Percentiles rank a stretch among this genome's conserved stretches.
Conservation (phyloP, 352 stramenopile species). For the Phytophthora meadii region DNA sequence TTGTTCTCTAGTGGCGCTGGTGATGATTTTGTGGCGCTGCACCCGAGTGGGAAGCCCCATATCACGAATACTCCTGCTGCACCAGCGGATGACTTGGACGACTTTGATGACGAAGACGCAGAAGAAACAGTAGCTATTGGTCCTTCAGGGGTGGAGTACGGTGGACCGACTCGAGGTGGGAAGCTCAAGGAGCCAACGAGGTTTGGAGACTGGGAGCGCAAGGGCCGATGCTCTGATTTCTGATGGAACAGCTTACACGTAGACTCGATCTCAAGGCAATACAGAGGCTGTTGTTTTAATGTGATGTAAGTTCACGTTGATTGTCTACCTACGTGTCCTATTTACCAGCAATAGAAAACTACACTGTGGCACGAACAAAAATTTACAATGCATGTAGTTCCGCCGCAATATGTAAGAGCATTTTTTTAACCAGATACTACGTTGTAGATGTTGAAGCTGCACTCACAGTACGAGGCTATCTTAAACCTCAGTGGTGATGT, state of each 20-base stretch:
- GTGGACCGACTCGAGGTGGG: constrained; percentile 93
- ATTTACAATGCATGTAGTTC: too few relatives aligned
- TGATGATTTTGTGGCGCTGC: constrained; percentile 51
- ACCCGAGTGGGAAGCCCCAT: constrained; percentile 27
- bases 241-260: constrained; percentile 34
- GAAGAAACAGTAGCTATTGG: constrained; percentile 95
- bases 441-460: too few relatives aligned
- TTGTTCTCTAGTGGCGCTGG: constrained; percentile 40
- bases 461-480: too few relatives aligned
- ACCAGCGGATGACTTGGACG: constrained; percentile 14
- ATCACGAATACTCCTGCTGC: constrained; percentile 30
- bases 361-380: too few relatives aligned
- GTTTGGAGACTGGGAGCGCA: constrained; percentile 98
- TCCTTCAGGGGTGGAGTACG: constrained; percentile 91
- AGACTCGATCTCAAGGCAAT: too few relatives aligned
- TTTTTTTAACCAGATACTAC: too few relatives aligned
- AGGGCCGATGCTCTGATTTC: constrained; percentile 97
- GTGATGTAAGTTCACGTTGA: too few relatives aligned
- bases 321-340: too few relatives aligned
- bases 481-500: too few relatives aligned
- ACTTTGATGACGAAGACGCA: constrained; percentile 86
- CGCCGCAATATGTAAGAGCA: too few relatives aligned
- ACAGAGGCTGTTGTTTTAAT: too few relatives aligned
- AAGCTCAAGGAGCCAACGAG: constrained; percentile 95
- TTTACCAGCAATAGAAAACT: too few relatives aligned